Evolutionary conservation across 805 yeast genomes (phyloP).

Genomic region (Yamadazyma laniorum): DNA sequence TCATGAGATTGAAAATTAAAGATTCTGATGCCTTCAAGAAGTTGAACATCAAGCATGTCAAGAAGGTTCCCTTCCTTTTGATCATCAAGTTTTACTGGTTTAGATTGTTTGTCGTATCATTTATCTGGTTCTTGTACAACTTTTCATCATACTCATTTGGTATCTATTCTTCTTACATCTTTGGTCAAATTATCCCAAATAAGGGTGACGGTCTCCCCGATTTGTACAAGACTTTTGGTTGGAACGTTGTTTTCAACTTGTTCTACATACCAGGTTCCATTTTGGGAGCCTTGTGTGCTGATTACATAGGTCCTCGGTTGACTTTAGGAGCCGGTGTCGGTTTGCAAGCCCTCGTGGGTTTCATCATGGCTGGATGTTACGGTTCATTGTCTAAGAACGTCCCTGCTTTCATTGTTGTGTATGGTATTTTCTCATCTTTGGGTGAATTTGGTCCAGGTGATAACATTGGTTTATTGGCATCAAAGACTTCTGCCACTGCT

Average conservation of each 20-base stretch:
- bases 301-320: constrained; percentile 86
- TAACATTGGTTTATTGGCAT: constrained; percentile 82
- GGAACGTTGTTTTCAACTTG: constrained; percentile 85
- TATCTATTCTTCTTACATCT: constrained; percentile 72
- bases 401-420: constrained; percentile 80
- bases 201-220: constrained; percentile 40
- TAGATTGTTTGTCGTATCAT: constrained; percentile 64
- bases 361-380: constrained; percentile 75
- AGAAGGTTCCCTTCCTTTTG: constrained; percentile 60
- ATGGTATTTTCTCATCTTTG: constrained; percentile 80
- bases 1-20: constrained; percentile 70
- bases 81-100: constrained; percentile 82
- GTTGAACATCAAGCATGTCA: constrained; percentile 61
- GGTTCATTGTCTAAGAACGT: constrained; percentile 53
- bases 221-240: constrained; percentile 76
- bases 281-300: constrained; percentile 82
- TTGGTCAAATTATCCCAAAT: constrained; percentile 51
- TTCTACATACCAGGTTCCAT: constrained; percentile 91
- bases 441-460: constrained; percentile 97
- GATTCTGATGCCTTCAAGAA: constrained; percentile 73
- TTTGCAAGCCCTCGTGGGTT: constrained; percentile 77
- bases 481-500: constrained; percentile 83
- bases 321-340: constrained; percentile 69
- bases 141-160: constrained; percentile 87
- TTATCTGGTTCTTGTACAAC: constrained; percentile 91